Base-by-base conservation (phyloP, 75 land plant genomes). In the Picea glauca region DNA sequence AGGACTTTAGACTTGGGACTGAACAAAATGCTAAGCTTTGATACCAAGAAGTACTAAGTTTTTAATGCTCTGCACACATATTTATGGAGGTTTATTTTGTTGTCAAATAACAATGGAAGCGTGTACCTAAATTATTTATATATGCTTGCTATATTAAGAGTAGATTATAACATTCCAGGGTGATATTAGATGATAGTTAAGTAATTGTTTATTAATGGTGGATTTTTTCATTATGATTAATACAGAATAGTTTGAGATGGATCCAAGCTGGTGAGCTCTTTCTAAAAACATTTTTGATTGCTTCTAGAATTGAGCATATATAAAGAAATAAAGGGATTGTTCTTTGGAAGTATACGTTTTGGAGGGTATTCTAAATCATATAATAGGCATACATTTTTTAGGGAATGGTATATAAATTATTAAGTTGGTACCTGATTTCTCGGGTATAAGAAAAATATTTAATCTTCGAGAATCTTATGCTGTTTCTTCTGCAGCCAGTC, bases 401-500 rank as follows among this genome's bases (percentile, higher is more conserved):
- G 56, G 15, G 6, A n/a, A n/a, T 74, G 30, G 26, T 40, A 40
- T 21, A 9, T 26, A 20, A n/a, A 23, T n/a, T 62, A 20, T n/a
- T 62, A 13, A 74, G 21, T 43, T 40, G 20, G 62, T 60, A 43
- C 7, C 40, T 31, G 75, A 26, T 77, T 33, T 31, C 23, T 40
- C 21, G 11, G 35, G 20, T 60, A 62, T 12, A 60, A 77, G 32
- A 38, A 33, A 33, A 35, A 26, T 58, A 77, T 57, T 70, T 26
- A 46, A 43, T 66, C 30, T 50, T 4, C 54, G 58, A 66, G 70
- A 21, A 20, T 74, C n/a, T 79, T 4, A 46, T 74, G 56, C 7
- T 33, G 58, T 62, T 68, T 75, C 58, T 20, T 72, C 80, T 76
- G 11, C 80, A 87, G 92, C 82, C 86, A 76, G 74, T 72, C 17